Evolutionary conservation across 2,329 filamentous ascomycete genomes (phyloP).

Genomic region (Arthrobotrys pseudoclavata): DNA sequence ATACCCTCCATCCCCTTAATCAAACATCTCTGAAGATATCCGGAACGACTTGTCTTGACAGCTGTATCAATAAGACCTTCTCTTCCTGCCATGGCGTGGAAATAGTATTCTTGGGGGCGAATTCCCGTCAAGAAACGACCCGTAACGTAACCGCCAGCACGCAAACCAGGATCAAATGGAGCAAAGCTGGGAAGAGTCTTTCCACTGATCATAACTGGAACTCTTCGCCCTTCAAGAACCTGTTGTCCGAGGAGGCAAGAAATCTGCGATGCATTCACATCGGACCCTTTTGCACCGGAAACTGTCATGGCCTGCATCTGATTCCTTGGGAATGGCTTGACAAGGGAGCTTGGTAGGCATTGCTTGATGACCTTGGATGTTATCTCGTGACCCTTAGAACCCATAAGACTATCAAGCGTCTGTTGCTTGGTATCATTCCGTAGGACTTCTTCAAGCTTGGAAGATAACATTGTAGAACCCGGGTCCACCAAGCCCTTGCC

Average conservation of each 20-base stretch:
- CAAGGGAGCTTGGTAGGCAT: constrained; percentile 84
- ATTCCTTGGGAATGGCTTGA: constrained; percentile 94
- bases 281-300: constrained; percentile 92
- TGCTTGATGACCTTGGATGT: constrained; percentile 82
- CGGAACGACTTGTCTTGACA: constrained; percentile 96
- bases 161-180: constrained; percentile 87
- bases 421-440: constrained; percentile 92
- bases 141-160: constrained; percentile 92
- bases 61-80: constrained; percentile 99
- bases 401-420: constrained; percentile 89
- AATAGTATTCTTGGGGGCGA: constrained; percentile 97
- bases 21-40: constrained; percentile 94
- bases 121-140: constrained; percentile 98
- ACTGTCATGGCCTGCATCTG: constrained; percentile 99
- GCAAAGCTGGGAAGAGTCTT: constrained; percentile 96
- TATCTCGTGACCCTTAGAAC: constrained; percentile 76
- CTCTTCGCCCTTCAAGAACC: constrained; percentile 91
- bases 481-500: constrained; percentile 73
- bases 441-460: constrained; percentile 87
- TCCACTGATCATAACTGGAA: constrained; percentile 97
- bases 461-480: constrained; percentile 78
- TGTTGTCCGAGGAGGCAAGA: constrained; percentile 98
- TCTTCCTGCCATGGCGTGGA: constrained; percentile 98
- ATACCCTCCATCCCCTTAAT: constrained; percentile 99
- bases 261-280: constrained; percentile 96